Evolutionary conservation across 2,329 filamentous ascomycete genomes (phyloP).

Genomic region (Calonectria crousiana): DNA sequence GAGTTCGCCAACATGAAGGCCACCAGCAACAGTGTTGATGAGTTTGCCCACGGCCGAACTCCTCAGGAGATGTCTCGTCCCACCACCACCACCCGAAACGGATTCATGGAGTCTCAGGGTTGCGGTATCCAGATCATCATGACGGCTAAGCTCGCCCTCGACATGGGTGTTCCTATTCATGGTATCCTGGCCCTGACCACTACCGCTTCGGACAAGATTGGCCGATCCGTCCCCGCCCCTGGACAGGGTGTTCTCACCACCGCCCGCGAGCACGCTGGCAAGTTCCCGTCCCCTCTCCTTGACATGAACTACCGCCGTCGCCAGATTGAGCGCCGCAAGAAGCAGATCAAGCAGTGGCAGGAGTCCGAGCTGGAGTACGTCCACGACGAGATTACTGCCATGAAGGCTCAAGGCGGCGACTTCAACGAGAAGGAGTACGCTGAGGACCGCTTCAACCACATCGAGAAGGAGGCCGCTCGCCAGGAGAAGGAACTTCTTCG

Average conservation of each 20-base stretch:
- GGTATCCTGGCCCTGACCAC: constrained; percentile 93
- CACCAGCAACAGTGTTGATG: constrained; percentile 97
- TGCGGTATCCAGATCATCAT: constrained; percentile 99
- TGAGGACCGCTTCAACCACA: constrained; percentile 85
- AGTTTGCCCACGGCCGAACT: constrained; percentile 94
- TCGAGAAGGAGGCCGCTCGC: constrained; percentile 85
- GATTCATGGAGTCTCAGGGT: constrained; percentile 99
- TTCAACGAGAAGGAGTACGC: constrained; percentile 90
- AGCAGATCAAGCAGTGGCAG: constrained; percentile 96
- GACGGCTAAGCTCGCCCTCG: constrained; percentile 93
- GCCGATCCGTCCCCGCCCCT: constrained; percentile 94
- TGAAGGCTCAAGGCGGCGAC: constrained; percentile 81
- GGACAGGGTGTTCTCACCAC: constrained; percentile 97
- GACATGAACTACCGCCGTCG: constrained; percentile 98
- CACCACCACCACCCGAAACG: constrained; percentile 94
- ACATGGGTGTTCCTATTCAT: constrained; percentile 99
- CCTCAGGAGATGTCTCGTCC: constrained; percentile 98
- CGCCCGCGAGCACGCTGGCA: constrained; percentile 89
- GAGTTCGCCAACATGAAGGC: constrained; percentile 99
- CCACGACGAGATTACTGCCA: constrained; percentile 90
- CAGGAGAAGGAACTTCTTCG: constrained; percentile 94
- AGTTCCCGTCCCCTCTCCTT: constrained; percentile 93
- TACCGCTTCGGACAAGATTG: constrained; percentile 99
- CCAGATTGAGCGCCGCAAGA: constrained; percentile 93
- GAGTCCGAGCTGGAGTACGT: constrained; percentile 94